A percentile compares a stretch with the other conserved stretches of the same genome.
Evolutionary conservation across 352 stramenopile species (phyloP).

Genomic region (Globisporangium mamillatum): DNA sequence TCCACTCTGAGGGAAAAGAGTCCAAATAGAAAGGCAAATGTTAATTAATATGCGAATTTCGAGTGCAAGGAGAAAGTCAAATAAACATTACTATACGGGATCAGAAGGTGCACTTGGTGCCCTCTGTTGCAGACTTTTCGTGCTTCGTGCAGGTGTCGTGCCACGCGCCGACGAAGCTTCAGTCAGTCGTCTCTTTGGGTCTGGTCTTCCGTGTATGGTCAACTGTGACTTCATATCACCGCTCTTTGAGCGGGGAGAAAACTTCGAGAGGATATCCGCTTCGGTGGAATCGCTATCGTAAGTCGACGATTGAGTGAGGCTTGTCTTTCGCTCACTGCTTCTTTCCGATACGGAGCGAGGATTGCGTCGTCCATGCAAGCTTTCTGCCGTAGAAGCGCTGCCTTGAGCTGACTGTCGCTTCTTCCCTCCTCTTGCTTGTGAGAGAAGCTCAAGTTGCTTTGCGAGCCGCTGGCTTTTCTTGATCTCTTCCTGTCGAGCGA

Average conservation of each 20-base stretch:
- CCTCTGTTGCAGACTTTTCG: constrained; percentile 17
- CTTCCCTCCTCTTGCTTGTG: constrained; percentile 5
- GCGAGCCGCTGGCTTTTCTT: constrained; percentile 22
- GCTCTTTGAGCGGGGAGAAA: constrained; percentile 14
- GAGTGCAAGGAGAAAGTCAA: background rate
- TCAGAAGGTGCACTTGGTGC: constrained; percentile 19
- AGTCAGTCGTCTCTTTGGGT: background rate
- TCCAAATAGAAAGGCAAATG: background rate
- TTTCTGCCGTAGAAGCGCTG: background rate
- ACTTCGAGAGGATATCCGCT: constrained; percentile 28
- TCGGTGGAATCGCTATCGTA: constrained; percentile 30
- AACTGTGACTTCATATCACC: background rate
- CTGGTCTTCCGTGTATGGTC: background rate
- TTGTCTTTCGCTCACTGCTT: background rate
- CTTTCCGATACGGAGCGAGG: background rate
- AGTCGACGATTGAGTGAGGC: background rate
- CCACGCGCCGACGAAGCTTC: constrained; percentile 1
- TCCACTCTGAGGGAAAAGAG: constrained; percentile 18
- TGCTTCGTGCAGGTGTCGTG: constrained; percentile 7
- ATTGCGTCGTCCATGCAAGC: background rate
- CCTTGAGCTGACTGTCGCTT: background rate
- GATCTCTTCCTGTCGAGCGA: constrained; percentile 25
- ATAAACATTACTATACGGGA: constrained; percentile 33
- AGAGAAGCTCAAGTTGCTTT: constrained; percentile 27
- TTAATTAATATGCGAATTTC: constrained; percentile 2